Percentiles rank a stretch among this genome's conserved stretches.
Conservation (phyloP, 345 rosid species). For the Durio zibethinus region DNA sequence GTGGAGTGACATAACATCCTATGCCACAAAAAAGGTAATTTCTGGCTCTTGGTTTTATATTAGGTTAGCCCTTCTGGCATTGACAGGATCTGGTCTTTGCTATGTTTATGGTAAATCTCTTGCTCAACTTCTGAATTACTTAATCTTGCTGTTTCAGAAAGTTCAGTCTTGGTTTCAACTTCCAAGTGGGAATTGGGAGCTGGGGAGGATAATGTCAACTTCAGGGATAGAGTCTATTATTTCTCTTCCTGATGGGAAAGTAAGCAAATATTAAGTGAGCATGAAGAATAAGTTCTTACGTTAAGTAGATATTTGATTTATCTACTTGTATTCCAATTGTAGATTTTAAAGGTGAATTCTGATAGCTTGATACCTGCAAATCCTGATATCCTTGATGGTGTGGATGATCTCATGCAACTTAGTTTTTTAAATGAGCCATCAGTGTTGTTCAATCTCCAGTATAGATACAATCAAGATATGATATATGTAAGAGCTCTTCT, state of each 20-base stretch:
- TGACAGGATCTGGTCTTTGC: neutral
- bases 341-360: slow-evolving; percentile 69
- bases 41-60: neutral
- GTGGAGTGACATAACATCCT: slow-evolving; percentile 78
- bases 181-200: slow-evolving; percentile 85
- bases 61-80: neutral
- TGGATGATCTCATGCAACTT: slow-evolving; percentile 96
- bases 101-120: slow-evolving; percentile 8
- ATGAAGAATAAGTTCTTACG: slow-evolving; percentile 13
- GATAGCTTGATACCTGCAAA: slow-evolving; percentile 81
- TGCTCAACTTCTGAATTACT: slow-evolving; percentile 12
- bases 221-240: slow-evolving; percentile 66
- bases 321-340: slow-evolving; percentile 12
- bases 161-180: slow-evolving; percentile 87
- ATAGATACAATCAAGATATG: slow-evolving; percentile 83
- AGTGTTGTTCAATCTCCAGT: slow-evolving; percentile 83
- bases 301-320: slow-evolving; percentile 14
- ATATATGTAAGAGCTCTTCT: slow-evolving; percentile 72
- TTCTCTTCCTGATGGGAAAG: slow-evolving; percentile 74
- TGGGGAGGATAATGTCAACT: slow-evolving; percentile 65
- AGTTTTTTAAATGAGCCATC: slow-evolving; percentile 98
- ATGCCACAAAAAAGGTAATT: slow-evolving; percentile 71
- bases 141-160: slow-evolving; percentile 50
- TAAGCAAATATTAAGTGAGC: slow-evolving; percentile 35
- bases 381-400: slow-evolving; percentile 98